Evolutionary conservation across 352 stramenopile species (phyloP), one percentile per base, ranked within the genome.

Genomic region (Phytopythium cucurbitacearum): DNA sequence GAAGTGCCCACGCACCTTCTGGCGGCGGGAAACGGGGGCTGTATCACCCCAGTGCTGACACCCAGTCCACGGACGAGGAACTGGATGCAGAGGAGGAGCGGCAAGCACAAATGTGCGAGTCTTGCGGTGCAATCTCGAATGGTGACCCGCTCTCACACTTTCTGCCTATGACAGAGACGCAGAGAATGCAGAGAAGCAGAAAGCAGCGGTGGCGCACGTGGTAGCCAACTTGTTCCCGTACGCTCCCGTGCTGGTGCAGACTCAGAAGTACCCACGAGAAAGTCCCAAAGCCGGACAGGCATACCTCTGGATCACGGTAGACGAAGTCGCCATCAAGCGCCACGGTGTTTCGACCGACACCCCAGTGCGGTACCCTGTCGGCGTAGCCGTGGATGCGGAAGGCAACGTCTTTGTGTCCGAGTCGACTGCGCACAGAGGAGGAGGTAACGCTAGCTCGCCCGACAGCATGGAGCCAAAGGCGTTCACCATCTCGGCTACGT

Each of bases 211-310:
- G 48, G 60, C 58, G 0, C 81, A 92, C 39, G 76, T 87, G 5
- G 82, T 92, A 5, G 79, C 85, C 49, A 89, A 92, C 49, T 65
- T 92, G 21, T 92, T 87, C 38, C 71, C 82, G 16, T 92, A 90
- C 53, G 80, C 78, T 13, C 82, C 82, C 4, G 82, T 92, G 48
- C 63, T 62, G n/a, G 78, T 90, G 34, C 68, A 90, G 61, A 78
- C 77, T 34, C 77, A 92, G 62, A 78, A 76, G 62, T 87, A 87
- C 48, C 76, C 75, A n/a, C 51, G 59, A 6, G 57, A 46, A 0
- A 88, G 77, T 12, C 60, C 77, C 1, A 75, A 88, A 40, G 76
- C 81, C 10, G 79, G 78, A 0, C 68, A 91, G 39, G 68, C 69
- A 5, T 92, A 89, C 38, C 60, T 92, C 10, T 92, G 82, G 82